These are phyloP conservation scores for Tetrapisispora fleetii DNA, from an alignment of 805 yeast species.

Conservation along the genomic window DNA sequence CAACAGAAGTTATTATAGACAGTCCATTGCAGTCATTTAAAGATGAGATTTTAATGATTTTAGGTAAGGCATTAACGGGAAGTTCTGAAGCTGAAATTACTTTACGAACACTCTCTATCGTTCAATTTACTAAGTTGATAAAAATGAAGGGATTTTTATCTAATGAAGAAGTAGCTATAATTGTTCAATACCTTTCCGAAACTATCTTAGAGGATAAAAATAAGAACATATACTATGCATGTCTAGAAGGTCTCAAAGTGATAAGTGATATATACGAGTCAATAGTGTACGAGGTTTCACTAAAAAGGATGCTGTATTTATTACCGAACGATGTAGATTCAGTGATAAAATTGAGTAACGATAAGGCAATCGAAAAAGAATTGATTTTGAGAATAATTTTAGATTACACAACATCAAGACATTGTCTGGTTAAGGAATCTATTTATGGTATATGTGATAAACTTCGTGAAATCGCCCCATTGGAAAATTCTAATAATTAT, in stretches of 20 bases:
- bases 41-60: slow-evolving; percentile 56
- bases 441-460: slow-evolving; percentile 15
- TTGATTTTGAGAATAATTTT: slow-evolving; percentile 29
- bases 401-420: slow-evolving; percentile 27
- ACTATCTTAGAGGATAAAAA: slow-evolving; percentile 44
- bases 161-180: slow-evolving; percentile 46
- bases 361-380: slow-evolving; percentile 23
- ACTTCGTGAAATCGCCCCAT: slow-evolving; percentile 8
- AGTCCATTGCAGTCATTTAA: slow-evolving; percentile 40
- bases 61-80: slow-evolving; percentile 61
- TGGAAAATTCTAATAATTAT: slow-evolving; percentile 12
- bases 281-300: slow-evolving; percentile 40
- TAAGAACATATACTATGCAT: slow-evolving; percentile 42
- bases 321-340: slow-evolving; percentile 39
- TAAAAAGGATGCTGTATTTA: slow-evolving; percentile 42
- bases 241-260: slow-evolving; percentile 46
- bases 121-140: slow-evolving; percentile 51
- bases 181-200: slow-evolving; percentile 58
- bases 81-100: slow-evolving; percentile 62
- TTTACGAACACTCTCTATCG: slow-evolving; percentile 54
- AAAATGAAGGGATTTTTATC: slow-evolving; percentile 40
- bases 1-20: slow-evolving; percentile 5
- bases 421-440: slow-evolving; percentile 22
- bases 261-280: slow-evolving; percentile 23
- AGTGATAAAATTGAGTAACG: slow-evolving; percentile 16